Percentiles rank a stretch among this genome's conserved stretches.
Conservation (phyloP, 1,139 yeast species). For the Suhomyces panamericanus region DNA sequence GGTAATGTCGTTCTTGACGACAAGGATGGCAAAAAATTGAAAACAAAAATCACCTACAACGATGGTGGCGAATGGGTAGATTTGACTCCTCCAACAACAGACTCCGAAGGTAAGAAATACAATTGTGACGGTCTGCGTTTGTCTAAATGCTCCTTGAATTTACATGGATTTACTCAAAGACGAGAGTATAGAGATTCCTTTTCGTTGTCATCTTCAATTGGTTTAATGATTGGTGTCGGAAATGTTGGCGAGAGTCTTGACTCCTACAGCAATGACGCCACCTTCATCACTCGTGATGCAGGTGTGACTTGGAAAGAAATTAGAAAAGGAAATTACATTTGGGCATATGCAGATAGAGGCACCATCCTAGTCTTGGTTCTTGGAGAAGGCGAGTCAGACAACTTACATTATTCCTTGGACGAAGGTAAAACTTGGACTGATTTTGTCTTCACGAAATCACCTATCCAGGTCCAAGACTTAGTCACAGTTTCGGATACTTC, state of each 20-base stretch:
- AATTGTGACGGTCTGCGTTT: conserved; percentile 53
- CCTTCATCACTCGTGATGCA: conserved; percentile 82
- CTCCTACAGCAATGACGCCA: conserved; percentile 54
- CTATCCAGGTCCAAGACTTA: conserved; percentile 63
- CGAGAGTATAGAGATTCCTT: conserved; percentile 79
- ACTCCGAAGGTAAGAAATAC: conserved; percentile 61
- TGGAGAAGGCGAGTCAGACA: conserved; percentile 56
- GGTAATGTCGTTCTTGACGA: conserved; percentile 64
- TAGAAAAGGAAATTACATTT: conserved; percentile 70
- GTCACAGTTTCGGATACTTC: conserved; percentile 70
- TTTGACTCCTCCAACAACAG: conserved; percentile 64
- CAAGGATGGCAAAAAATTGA: conserved; percentile 51
- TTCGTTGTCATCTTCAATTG: conserved; percentile 87
- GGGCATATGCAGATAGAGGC: conserved; percentile 98
- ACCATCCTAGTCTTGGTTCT: conserved; percentile 74
- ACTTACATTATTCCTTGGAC: conserved; percentile 66
- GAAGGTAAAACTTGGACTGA: conserved; percentile 79
- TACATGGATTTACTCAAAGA: conserved; percentile 92
- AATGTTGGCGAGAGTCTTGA: conserved; percentile 73
- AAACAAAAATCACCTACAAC: conserved; percentile 77
- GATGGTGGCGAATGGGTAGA: conserved; percentile 91
- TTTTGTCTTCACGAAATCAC: conserved; percentile 59
- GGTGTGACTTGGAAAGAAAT: conserved; percentile 88
- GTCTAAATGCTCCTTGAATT: conserved; percentile 70
- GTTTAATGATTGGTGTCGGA: conserved; percentile 84